Base-by-base conservation (phyloP, 441 rosid species). In the Gossypium gossypioides region DNA sequence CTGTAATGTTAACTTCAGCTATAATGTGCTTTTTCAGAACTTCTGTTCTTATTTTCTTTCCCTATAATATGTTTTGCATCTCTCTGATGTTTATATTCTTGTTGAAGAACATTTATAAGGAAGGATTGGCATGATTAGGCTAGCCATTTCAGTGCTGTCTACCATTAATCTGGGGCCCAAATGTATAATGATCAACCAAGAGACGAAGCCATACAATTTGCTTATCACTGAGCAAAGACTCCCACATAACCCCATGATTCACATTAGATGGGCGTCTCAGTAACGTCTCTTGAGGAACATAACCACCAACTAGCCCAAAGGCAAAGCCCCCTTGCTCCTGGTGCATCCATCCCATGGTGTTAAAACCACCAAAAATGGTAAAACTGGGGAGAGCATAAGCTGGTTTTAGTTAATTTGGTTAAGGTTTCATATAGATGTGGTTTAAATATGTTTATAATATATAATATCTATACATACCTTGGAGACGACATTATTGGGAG, bases 201-300 rank as follows among this genome's bases (percentile, higher is more conserved):
- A 25, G 81, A 69, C 21, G 91, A 24, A 88, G 86, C 78, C 80
- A 65, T 69, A 85, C 89, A 0, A 82, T 81, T 68, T 83, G 91
- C 66, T 86, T 83, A 18, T 84, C 76, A 71, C 84, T 77, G 83
- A 84, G 78, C 70, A 90, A 73, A 15, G 87, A 80, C 79, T 88
- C 91, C 95, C 89, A 89, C 95, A 82, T 85, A 88, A 77, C 94
- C 91, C 44, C 90, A 84, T 89, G 92, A 71, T 73, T 81, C 71
- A 86, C 96, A 19, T 85, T 80, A 0, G 92, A 83, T 0, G 79
- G 75, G 71, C 86, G 89, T n/a, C 29, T 88, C 87, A 34, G 57
- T 57, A 90, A 76, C 75, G 73, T 21, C 4, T 76, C 65, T 37
- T 85, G 92, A 15, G 76, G 84, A 19, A 85, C 81, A 90, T 91